Conservation (phyloP, 2,329 filamentous ascomycete genomes). For the Alternaria solani region DNA sequence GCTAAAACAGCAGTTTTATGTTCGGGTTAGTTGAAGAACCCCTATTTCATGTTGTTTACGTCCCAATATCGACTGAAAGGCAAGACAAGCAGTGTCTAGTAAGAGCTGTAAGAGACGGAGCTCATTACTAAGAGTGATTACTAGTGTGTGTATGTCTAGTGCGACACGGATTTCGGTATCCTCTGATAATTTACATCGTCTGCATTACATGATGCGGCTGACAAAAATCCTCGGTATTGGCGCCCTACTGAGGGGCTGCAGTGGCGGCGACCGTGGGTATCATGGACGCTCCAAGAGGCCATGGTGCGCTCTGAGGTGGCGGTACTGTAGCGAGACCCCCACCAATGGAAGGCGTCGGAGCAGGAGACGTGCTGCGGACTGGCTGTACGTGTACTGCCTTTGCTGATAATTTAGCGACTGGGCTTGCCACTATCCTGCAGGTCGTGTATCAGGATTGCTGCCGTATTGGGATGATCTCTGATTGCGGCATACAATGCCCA, state of each 20-base stretch:
- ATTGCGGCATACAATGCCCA: background rate
- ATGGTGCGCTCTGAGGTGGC: background rate
- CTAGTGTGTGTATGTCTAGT: background rate
- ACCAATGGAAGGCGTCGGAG: background rate
- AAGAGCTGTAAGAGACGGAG: background rate
- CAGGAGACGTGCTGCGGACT: background rate
- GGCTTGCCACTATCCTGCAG: background rate
- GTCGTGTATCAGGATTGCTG: background rate
- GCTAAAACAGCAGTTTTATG: background rate
- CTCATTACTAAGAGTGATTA: background rate
- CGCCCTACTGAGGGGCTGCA: background rate
- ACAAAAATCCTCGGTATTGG: background rate
- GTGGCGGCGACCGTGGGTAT: background rate
- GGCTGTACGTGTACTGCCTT: background rate
- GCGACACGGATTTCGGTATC: background rate
- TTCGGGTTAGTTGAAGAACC: background rate
- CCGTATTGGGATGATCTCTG: background rate
- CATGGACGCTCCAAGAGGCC: background rate
- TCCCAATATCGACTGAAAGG: too few species aligned
- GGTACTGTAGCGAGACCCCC: background rate
- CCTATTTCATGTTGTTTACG: too few species aligned
- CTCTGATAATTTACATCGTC: background rate
- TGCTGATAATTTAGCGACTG: background rate
- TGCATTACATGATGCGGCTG: background rate
- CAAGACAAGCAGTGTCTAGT: too few species aligned